phyloP scores from a whole-genome alignment of 2,329 filamentous ascomycete genomes.

The Helicocarpus griseus region DNA sequence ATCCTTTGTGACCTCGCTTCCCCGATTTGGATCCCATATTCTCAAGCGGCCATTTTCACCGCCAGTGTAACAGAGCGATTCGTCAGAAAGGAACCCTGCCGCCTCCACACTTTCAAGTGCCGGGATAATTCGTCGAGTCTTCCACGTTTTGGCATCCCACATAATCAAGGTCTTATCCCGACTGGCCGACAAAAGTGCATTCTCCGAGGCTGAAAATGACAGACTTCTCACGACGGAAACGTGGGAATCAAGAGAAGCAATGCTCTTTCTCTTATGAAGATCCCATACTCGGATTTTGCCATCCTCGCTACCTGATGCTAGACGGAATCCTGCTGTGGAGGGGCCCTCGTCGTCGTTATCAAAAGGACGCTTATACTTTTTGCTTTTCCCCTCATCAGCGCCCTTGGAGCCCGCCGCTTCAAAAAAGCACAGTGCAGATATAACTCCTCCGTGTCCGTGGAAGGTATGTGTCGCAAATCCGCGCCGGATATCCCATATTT shows the following conservation, averaged over 20 bases:
- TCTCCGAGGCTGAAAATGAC: slow-evolving; percentile 66
- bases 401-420: slow-evolving; percentile 48
- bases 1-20: slow-evolving; percentile 68
- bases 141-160: slow-evolving; percentile 85
- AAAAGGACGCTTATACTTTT: slow-evolving; percentile 21
- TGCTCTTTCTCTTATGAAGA: slow-evolving; percentile 67
- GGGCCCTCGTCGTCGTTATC: slow-evolving; percentile 34
- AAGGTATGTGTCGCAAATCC: slow-evolving; percentile 94
- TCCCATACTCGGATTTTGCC: slow-evolving; percentile 90
- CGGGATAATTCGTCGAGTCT: slow-evolving; percentile 67
- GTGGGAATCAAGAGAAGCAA: slow-evolving; percentile 77
- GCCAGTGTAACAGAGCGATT: slow-evolving; percentile 67
- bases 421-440: slow-evolving; percentile 89
- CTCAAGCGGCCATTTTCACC: slow-evolving; percentile 75
- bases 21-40: slow-evolving; percentile 70
- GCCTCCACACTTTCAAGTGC: slow-evolving; percentile 78
- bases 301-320: slow-evolving; percentile 89
- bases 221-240: slow-evolving; percentile 87
- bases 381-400: slow-evolving; percentile 34
- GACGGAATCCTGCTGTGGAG: slow-evolving; percentile 55
- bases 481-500: slow-evolving; percentile 88
- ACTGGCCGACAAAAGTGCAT: slow-evolving; percentile 70
- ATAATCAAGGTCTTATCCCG: slow-evolving; percentile 90
- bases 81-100: slow-evolving; percentile 66
- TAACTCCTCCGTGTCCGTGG: slow-evolving; percentile 79